Conservation (phyloP, 208 protist genomes). For the Trypanosomatidae sp. region DNA sequence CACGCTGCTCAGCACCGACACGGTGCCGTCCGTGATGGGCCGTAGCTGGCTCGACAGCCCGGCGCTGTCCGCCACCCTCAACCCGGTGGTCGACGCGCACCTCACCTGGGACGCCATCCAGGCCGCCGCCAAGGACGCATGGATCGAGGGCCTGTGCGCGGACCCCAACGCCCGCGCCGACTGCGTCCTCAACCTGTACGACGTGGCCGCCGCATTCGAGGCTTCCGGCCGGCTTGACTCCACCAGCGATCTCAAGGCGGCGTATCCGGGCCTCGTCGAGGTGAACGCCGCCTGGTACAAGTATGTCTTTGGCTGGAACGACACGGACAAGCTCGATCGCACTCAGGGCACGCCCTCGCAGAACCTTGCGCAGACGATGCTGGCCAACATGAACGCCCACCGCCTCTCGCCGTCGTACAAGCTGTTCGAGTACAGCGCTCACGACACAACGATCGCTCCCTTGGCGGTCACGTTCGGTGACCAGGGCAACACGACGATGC, state of each 20-base stretch:
- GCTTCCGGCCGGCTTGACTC: constrained; percentile 24
- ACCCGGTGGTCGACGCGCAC: constrained; percentile 30
- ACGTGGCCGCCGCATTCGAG: constrained; percentile 48
- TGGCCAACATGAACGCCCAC: constrained; percentile 31
- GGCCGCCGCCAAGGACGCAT: constrained; percentile 37
- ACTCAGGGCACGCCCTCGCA: constrained; percentile 32
- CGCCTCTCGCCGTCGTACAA: constrained; percentile 27
- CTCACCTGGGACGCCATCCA: constrained; percentile 48
- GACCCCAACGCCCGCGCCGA: constrained; percentile 26
- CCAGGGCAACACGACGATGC: constrained; percentile 31
- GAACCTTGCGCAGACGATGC: constrained; percentile 30
- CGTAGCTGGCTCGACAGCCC: constrained; percentile 24
- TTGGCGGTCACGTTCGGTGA: constrained; percentile 58
- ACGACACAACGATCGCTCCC: constrained; percentile 52
- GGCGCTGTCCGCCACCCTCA: constrained; percentile 15
- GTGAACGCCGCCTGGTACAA: constrained; percentile 26
- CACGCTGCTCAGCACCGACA: constrained; percentile 42
- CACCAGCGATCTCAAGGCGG: constrained; percentile 28
- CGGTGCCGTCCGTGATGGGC: constrained; percentile 32
- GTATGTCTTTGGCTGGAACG: constrained; percentile 37
- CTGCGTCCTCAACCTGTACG: constrained; percentile 42
- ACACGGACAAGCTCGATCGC: constrained; percentile 22
- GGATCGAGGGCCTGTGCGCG: constrained; percentile 32
- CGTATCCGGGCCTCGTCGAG: constrained; percentile 9
- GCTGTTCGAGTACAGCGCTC: constrained; percentile 68